phyloP scores from a whole-genome alignment of 495 filamentous ascomycete genomes.

The Mytilinidion resinicola region DNA sequence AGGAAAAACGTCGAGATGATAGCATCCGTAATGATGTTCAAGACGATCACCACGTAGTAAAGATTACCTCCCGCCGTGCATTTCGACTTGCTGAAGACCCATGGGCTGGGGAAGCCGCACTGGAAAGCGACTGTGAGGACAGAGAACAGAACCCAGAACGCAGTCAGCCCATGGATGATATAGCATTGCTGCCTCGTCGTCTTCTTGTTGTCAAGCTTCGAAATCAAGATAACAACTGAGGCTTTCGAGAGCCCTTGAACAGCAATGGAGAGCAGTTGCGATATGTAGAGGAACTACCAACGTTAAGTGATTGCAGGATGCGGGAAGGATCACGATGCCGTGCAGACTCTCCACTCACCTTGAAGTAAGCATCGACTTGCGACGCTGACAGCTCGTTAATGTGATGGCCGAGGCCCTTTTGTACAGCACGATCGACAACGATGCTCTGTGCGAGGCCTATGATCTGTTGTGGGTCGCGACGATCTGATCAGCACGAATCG shows the following conservation, averaged over 20 bases:
- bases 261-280: slow-evolving; percentile 7
- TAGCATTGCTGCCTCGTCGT: neutral
- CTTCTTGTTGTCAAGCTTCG: slow-evolving; percentile 3
- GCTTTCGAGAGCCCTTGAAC: slow-evolving; percentile 2
- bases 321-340: too few species aligned
- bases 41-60: slow-evolving; percentile 11
- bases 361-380: neutral
- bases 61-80: slow-evolving; percentile 13
- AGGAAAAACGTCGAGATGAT: slow-evolving; percentile 13
- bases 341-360: neutral
- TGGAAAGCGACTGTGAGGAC: slow-evolving; percentile 17
- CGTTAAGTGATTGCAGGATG: neutral
- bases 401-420: slow-evolving; percentile 10
- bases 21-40: slow-evolving; percentile 18
- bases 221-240: slow-evolving; percentile 14
- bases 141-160: slow-evolving; percentile 12
- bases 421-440: slow-evolving; percentile 1
- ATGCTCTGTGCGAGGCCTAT: neutral
- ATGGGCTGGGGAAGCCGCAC: slow-evolving; percentile 13
- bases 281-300: slow-evolving; percentile 3
- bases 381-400: neutral
- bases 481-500: neutral
- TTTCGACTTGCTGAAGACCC: slow-evolving; percentile 4
- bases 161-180: neutral
- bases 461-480: neutral